These are phyloP conservation scores for Phytophthora sojae DNA, from an alignment of 352 stramenopile genomes.

Conservation along the genomic window DNA sequence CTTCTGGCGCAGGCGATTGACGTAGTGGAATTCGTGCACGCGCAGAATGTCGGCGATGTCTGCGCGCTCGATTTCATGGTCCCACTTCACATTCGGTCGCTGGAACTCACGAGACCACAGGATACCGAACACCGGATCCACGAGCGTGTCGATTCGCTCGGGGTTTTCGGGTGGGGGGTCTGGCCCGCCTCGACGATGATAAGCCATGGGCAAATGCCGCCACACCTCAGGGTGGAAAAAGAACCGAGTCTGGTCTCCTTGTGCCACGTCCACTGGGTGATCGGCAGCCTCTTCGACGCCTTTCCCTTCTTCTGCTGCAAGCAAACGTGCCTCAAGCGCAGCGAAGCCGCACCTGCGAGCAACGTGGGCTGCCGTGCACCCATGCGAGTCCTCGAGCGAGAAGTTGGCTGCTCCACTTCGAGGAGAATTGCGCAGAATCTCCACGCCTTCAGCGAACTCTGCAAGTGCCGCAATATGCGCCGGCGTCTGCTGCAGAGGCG, in stretches of 20 bases:
- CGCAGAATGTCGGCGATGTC: slow-evolving; percentile 91
- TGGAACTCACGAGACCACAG: slow-evolving; percentile 79
- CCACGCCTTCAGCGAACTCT: slow-evolving; percentile 54
- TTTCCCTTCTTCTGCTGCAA: slow-evolving; percentile 21
- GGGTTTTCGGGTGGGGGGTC: slow-evolving; percentile 92
- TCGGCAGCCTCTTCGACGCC: not conserved
- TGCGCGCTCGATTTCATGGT: slow-evolving; percentile 69
- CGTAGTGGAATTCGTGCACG: slow-evolving; percentile 92
- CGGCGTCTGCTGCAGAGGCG: slow-evolving; percentile 67
- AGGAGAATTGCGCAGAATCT: slow-evolving; percentile 52
- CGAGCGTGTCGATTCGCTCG: slow-evolving; percentile 88
- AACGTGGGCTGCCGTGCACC: slow-evolving; percentile 57
- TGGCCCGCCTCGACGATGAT: slow-evolving; percentile 61
- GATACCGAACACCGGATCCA: slow-evolving; percentile 77
- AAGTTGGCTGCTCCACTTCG: slow-evolving; percentile 30
- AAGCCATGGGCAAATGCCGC: slow-evolving; percentile 79
- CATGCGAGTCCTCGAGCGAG: slow-evolving; percentile 52
- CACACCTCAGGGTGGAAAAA: slow-evolving; percentile 82
- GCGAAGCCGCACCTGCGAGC: slow-evolving; percentile 53
- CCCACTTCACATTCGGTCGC: slow-evolving; percentile 60
- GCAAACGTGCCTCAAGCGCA: slow-evolving; percentile 39
- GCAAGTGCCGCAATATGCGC: slow-evolving; percentile 69
- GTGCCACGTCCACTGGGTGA: slow-evolving; percentile 1
- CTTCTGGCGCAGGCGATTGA: slow-evolving; percentile 67
- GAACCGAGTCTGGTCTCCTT: slow-evolving; percentile 58